Base-by-base conservation (phyloP, 2,329 filamentous ascomycete genomes). In the Venturiaceae sp. region DNA sequence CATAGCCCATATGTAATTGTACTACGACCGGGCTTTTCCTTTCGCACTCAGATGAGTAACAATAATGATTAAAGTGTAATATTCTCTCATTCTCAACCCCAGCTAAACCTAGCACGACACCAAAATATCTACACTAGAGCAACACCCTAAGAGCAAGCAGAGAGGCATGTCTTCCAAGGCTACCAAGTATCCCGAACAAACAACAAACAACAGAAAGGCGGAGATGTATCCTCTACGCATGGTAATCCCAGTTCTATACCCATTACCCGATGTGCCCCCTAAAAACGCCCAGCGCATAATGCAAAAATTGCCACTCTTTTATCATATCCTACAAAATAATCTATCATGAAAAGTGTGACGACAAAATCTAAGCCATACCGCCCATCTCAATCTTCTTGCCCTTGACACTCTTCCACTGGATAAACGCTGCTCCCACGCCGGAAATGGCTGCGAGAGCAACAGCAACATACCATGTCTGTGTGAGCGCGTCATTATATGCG, bases 331-430 rank as follows among this genome's bases (percentile, higher is more conserved):
- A 50, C 44, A 30, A 47, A 5, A 28, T 47, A 16, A 50, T 50
- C 26, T 47, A 30, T 23, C 23, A 16, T 16, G 13, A 50, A n/a
- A 13, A 2, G n/a, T n/a, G n/a, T n/a, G n/a, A n/a, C n/a, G n/a
- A n/a, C n/a, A n/a, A n/a, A n/a, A 13, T 13, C 52, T 53, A 53
- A 36, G 52, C 52, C 30, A 34, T 28, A 23, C 52, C 52, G 34
- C 30, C 47, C 21, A 47, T 23, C 46, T 62, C 61, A 47, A 63
- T 63, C 53, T 70, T 67, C 66, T 74, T 74, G 65, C 81, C 82
- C 75, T 87, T 88, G 65, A 88, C 83, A 62, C 75, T 84, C 67
- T 76, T 80, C 84, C 84, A 88, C 71, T 88, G 80, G 63, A 88
- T 78, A 6, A 74, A 71, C 0, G 77, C 64, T 0, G 78, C 75